These are phyloP conservation scores for Ophiostoma populinum DNA, from an alignment of 2,329 filamentous ascomycete species.

Conservation along the genomic window DNA sequence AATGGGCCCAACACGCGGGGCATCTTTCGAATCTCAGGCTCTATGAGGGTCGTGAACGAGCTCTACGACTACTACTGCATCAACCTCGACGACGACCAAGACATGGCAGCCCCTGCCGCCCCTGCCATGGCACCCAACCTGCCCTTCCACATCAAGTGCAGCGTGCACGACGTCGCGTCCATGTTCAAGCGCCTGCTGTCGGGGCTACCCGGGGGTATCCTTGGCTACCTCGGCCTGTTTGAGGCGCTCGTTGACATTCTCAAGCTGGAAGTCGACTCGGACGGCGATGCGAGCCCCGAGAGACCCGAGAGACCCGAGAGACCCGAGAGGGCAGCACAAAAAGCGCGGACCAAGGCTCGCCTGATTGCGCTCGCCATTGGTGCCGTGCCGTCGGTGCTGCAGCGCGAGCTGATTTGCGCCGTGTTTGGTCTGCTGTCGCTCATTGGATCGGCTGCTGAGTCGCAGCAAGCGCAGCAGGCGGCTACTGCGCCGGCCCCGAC, in stretches of 20 bases:
- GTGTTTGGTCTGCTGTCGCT: constrained; percentile 48
- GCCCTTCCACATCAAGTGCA: constrained; percentile 39
- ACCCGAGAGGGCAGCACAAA: too few species aligned
- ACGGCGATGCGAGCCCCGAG: constrained; percentile 12
- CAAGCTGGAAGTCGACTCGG: constrained; percentile 14
- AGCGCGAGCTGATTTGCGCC: constrained; percentile 46
- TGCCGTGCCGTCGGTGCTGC: constrained; percentile 39
- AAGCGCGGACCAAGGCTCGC: constrained; percentile 40
- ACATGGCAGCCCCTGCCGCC: constrained; percentile 38
- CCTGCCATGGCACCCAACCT: constrained; percentile 43
- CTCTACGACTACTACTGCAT: constrained; percentile 48
- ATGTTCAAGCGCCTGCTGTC: constrained; percentile 49
- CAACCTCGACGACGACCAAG: constrained; percentile 25
- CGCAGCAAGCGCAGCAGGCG: constrained; percentile 29
- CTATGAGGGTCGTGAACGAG: constrained; percentile 33
- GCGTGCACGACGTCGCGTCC: constrained; percentile 48
- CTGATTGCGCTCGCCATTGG: constrained; percentile 47
- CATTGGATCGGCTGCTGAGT: constrained; percentile 40
- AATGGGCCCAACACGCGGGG: constrained; percentile 36
- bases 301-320: constrained; percentile 27
- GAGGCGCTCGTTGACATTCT: constrained; percentile 45
- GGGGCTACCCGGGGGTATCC: constrained; percentile 45
- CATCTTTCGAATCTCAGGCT: constrained; percentile 47
- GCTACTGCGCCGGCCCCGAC: constrained; percentile 34
- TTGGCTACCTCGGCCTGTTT: constrained; percentile 44